Conservation (phyloP, 441 rosid species). For the Kokia cookei region DNA sequence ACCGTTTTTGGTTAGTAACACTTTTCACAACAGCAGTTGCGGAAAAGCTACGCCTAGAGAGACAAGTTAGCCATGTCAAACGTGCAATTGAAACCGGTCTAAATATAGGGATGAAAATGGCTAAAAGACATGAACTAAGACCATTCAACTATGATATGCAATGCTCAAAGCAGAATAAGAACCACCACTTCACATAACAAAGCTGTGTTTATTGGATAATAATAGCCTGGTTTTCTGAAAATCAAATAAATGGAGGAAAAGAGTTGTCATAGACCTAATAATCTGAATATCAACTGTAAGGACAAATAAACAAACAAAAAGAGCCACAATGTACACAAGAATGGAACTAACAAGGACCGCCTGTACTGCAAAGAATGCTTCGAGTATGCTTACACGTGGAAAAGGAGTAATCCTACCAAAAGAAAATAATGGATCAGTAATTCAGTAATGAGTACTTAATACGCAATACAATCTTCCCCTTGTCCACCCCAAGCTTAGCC, state of each 20-base stretch:
- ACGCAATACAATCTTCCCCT: slow-evolving; percentile 67
- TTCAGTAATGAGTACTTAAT: slow-evolving; percentile 71
- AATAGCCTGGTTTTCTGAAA: not conserved
- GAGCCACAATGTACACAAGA: slow-evolving; percentile 42
- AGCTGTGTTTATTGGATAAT: not conserved
- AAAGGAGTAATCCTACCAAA: slow-evolving; percentile 17
- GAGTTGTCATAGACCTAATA: not conserved
- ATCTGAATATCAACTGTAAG: not conserved
- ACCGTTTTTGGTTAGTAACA: too few species aligned
- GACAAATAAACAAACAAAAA: slow-evolving; percentile 15
- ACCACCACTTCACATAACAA: not conserved
- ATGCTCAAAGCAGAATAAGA: not conserved
- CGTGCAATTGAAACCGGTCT: not conserved
- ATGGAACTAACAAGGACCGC: slow-evolving; percentile 22
- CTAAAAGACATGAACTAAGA: not conserved
- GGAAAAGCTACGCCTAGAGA: not conserved
- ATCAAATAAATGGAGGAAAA: not conserved
- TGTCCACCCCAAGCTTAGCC: slow-evolving; percentile 72
- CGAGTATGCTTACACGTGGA: slow-evolving; percentile 25
- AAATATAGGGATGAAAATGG: not conserved
- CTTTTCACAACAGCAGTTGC: too few species aligned
- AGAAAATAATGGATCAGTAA: slow-evolving; percentile 31
- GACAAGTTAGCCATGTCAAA: not conserved
- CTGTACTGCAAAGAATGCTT: slow-evolving; percentile 63
- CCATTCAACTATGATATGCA: not conserved